phyloP scores from a whole-genome alignment of 768 basidiomycete species.

The Boletus rubescentipes region DNA sequence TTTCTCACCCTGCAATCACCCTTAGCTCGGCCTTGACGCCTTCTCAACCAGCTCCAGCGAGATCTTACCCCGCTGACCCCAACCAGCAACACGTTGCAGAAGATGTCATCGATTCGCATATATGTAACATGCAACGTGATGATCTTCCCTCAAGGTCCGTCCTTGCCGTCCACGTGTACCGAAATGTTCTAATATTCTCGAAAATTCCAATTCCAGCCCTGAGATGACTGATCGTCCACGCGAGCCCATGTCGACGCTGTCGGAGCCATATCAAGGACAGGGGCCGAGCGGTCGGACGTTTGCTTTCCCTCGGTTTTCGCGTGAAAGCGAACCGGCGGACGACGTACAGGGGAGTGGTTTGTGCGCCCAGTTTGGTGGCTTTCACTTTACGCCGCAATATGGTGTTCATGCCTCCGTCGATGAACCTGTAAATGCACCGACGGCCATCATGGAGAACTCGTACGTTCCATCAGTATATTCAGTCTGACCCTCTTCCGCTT shows the following conservation, averaged over 20 bases:
- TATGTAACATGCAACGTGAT: slow-evolving; percentile 29
- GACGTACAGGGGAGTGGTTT: slow-evolving; percentile 25
- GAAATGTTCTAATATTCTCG: slow-evolving; percentile 9
- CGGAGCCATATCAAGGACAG: slow-evolving; percentile 23
- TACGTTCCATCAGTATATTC: slow-evolving; percentile 18
- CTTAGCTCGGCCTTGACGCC: slow-evolving; percentile 29
- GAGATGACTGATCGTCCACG: slow-evolving; percentile 24
- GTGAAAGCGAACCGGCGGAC: slow-evolving; percentile 18
- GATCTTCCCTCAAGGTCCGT: slow-evolving; percentile 36
- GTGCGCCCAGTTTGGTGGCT: slow-evolving; percentile 22
- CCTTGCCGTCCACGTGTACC: slow-evolving; percentile 27
- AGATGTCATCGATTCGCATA: slow-evolving; percentile 30
- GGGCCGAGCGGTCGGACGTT: slow-evolving; percentile 10
- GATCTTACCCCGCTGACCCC: slow-evolving; percentile 31
- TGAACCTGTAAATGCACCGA: slow-evolving; percentile 22
- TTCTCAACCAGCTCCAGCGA: slow-evolving; percentile 20
- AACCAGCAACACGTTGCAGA: slow-evolving; percentile 27
- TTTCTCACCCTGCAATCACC: slow-evolving; percentile 2
- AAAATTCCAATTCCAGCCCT: slow-evolving; percentile 21
- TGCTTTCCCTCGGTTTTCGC: slow-evolving; percentile 9
- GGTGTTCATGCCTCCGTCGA: slow-evolving; percentile 16
- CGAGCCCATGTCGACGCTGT: slow-evolving; percentile 15
- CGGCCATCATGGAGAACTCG: slow-evolving; percentile 28
- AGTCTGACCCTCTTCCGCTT: slow-evolving; percentile 16
- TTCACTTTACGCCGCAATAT: slow-evolving; percentile 26